Evolutionary conservation across 768 basidiomycete species (phyloP), one percentile per base, ranked within the genome.

Genomic region (Suillus occidentalis): DNA sequence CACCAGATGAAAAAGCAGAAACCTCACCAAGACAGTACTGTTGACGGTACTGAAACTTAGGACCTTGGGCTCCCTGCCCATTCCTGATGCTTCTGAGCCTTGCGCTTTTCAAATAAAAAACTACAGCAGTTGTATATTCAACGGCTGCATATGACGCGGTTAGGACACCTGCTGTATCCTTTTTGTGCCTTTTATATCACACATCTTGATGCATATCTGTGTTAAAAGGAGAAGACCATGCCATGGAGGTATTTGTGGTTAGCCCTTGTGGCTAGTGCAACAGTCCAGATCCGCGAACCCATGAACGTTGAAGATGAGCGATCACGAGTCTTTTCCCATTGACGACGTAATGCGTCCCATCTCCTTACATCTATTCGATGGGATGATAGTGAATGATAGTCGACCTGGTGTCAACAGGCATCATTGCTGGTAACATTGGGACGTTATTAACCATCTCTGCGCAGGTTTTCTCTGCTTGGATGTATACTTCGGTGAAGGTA

Each of bases 401-500:
- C 20, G 13, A 37, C 13, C 34, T n/a, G 22, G n/a, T 39, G 47
- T 37, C 31, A n/a, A 28, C 1, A 58, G 43, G 22, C 7, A n/a
- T 72, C 43, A 14, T 74, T 25, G 56, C 68, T 42, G 70, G 65
- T 52, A 90, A 92, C 75, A 73, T 77, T 5, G 90, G 90, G 9
- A 74, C 91, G 59, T 73, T 89, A 40, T 79, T 90, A 16, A 81
- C 91, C 25, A 81, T 81, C 4, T 76, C 76, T 4, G 72, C 88
- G 6, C 87, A 90, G 70, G 76, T 86, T 13, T 87, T 88, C 74
- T 83, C 88, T 45, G 80, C 87, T 5, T 72, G 82, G 36, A 87
- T 88, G 81, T 86, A 86, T 60, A 77, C 87, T 6, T 76, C 82
- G 5, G 89, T 91, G 49, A 91, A 91, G 75, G 79, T 79, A 66